Percentiles rank a stretch among this genome's conserved stretches.
Conservation (phyloP, 805 yeast species). For the Wickerhamiella alocasiicola region DNA sequence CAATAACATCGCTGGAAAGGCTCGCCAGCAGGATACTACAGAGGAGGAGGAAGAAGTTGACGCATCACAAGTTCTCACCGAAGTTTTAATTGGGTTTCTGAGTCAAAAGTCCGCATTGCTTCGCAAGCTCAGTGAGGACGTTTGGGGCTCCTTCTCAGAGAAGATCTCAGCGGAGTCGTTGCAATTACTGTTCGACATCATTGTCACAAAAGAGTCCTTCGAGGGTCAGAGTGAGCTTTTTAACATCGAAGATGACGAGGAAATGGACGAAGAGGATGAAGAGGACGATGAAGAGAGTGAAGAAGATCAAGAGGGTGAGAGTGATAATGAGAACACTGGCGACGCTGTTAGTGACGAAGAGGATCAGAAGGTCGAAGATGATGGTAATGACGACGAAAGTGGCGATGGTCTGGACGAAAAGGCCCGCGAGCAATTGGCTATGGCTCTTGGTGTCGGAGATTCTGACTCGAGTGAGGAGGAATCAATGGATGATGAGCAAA, state of each 20-base stretch:
- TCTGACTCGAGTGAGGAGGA: conserved; percentile 42
- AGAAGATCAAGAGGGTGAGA: conserved; percentile 29
- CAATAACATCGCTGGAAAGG: conserved; percentile 31
- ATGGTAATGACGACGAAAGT: conserved; percentile 29
- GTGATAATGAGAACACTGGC: conserved; percentile 29
- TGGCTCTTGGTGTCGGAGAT: conserved; percentile 18
- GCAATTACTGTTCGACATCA: conserved; percentile 40
- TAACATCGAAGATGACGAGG: conserved; percentile 44
- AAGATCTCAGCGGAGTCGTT: conserved; percentile 36
- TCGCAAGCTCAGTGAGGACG: conserved; percentile 43
- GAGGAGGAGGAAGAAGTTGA: conserved; percentile 30
- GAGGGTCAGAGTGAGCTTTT: conserved; percentile 70
- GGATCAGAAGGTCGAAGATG: neutral
- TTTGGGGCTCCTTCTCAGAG: conserved; percentile 45
- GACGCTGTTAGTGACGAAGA: conserved; percentile 29
- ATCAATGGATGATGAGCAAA: conserved; percentile 90
- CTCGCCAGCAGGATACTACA: conserved; percentile 27
- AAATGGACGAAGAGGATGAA: conserved; percentile 25
- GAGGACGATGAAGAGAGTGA: conserved; percentile 37
- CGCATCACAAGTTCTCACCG: conserved; percentile 40
- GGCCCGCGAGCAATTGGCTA: conserved; percentile 19
- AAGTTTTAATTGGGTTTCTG: conserved; percentile 44
- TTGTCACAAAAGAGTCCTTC: conserved; percentile 59
- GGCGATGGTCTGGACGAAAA: conserved; percentile 18
- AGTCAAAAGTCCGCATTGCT: conserved; percentile 46